Evolutionary conservation across 2,329 filamentous ascomycete species (phyloP).

Genomic region (Leptosphaerulina australis): DNA sequence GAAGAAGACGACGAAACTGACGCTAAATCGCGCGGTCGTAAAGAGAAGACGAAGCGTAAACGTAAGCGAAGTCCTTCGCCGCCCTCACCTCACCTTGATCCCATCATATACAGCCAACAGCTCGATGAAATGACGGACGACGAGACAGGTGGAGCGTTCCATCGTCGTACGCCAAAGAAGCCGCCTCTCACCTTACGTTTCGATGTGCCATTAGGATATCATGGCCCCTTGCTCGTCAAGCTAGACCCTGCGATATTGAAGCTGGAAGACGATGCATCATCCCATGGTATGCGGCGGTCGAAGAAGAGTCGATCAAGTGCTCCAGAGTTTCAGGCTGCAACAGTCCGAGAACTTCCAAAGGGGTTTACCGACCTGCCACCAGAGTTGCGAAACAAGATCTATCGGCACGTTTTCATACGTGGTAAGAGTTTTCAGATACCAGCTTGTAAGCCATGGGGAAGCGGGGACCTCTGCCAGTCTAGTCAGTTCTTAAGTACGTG

Average conservation of each 20-base stretch:
- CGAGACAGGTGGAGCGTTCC: constrained; percentile 27
- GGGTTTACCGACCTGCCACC: constrained; percentile 41
- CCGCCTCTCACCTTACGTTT: constrained; percentile 51
- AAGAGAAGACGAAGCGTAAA: constrained; percentile 35
- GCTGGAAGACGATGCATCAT: constrained; percentile 12
- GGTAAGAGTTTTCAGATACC: constrained; percentile 46
- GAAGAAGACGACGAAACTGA: constrained; percentile 36
- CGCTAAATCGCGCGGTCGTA: constrained; percentile 17
- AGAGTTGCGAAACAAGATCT: constrained; percentile 57
- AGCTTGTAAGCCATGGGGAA: constrained; percentile 25
- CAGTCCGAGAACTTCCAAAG: neutral
- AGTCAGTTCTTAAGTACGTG: constrained; percentile 56
- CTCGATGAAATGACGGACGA: constrained; percentile 38
- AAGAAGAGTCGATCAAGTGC: constrained; percentile 6
- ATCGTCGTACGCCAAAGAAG: constrained; percentile 24
- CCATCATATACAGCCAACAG: constrained; percentile 40
- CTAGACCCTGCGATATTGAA: constrained; percentile 43
- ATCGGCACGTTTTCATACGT: constrained; percentile 51
- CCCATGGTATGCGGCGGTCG: constrained; percentile 27
- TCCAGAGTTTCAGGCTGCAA: neutral
- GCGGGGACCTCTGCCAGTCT: constrained; percentile 48
- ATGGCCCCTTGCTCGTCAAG: constrained; percentile 54
- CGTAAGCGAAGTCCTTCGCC: constrained; percentile 47
- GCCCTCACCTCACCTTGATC: constrained; percentile 43
- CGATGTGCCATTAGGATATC: constrained; percentile 54